A percentile compares a stretch with the other conserved stretches of the same genome.
Conservation (phyloP, 1,284 basidiomycete species). For the Cutaneotrichosporon cavernicola region DNA sequence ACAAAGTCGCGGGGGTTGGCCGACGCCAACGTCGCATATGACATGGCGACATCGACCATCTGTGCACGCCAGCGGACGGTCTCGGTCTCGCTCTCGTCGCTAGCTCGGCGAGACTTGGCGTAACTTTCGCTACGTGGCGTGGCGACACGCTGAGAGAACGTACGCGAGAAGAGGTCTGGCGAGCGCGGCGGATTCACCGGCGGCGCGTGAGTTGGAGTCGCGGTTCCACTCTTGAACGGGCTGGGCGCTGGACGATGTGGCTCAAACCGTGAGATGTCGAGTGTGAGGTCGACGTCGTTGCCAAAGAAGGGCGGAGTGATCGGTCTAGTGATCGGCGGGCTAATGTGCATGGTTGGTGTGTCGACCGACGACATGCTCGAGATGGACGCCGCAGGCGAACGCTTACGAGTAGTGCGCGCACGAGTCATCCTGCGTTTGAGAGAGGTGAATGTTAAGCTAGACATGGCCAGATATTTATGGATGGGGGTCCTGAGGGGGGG, state of each 20-base stretch:
- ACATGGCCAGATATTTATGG: not conserved
- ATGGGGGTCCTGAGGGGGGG: not conserved
- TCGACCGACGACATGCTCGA: not conserved
- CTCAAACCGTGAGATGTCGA: not conserved
- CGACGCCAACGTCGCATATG: slow-evolving; percentile 5
- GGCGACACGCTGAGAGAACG: not conserved
- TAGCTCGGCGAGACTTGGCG: not conserved
- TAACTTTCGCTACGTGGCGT: not conserved
- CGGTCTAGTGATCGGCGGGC: slow-evolving; percentile 2
- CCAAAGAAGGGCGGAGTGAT: slow-evolving; percentile 1
- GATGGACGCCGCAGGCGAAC: slow-evolving; percentile 1
- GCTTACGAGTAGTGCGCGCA: not conserved
- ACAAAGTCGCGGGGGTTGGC: slow-evolving; percentile 10
- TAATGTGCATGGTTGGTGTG: not conserved
- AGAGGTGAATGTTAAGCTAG: not conserved
- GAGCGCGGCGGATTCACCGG: not conserved
- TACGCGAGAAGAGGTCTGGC: not conserved
- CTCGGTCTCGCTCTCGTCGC: not conserved
- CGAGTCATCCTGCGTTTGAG: slow-evolving; percentile 8
- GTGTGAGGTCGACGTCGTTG: slow-evolving; percentile 2
- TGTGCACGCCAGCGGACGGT: slow-evolving; percentile 10
- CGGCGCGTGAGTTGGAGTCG: not conserved
- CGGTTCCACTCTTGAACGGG: not conserved
- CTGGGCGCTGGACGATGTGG: not conserved
- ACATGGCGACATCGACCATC: slow-evolving; percentile 14